A percentile compares a stretch with the other conserved stretches of the same genome.
phyloP scores from a whole-genome alignment of 2,329 filamentous ascomycete genomes.

The Trichoderma hamatum region DNA sequence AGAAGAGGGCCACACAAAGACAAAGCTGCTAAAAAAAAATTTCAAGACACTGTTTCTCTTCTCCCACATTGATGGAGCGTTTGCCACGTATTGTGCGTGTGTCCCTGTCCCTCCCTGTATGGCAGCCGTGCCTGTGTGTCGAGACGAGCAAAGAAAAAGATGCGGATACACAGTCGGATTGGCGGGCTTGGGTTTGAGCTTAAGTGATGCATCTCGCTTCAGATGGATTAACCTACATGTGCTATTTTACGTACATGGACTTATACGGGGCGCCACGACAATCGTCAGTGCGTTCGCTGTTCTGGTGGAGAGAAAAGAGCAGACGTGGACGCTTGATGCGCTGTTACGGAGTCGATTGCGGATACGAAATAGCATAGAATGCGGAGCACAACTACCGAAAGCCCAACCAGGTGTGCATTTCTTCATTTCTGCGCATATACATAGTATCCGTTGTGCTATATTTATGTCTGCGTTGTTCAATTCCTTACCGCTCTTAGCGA shows the following conservation, averaged over 20 bases:
- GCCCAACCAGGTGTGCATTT: background rate
- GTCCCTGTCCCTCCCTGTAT: background rate
- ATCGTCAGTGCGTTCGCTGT: background rate
- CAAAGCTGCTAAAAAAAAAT: background rate
- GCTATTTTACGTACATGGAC: background rate
- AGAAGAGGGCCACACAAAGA: background rate
- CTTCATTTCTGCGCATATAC: background rate
- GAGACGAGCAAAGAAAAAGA: background rate
- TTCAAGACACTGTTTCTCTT: background rate
- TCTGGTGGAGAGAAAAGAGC: background rate
- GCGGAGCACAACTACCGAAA: background rate
- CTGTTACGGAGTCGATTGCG: background rate
- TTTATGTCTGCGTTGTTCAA: background rate
- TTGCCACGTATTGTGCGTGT: background rate
- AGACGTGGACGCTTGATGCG: slow-evolving; percentile 7
- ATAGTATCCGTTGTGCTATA: background rate
- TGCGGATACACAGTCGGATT: background rate
- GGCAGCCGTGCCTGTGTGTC: background rate
- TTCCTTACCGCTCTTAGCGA: slow-evolving; percentile 23
- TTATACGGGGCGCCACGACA: background rate
- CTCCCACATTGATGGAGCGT: background rate
- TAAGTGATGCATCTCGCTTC: too few relatives aligned
- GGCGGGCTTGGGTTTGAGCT: too few relatives aligned
- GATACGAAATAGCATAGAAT: background rate
- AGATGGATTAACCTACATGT: background rate